Evolutionary conservation across 805 yeast species (phyloP).

Genomic region (Candida arabinofermentans): DNA sequence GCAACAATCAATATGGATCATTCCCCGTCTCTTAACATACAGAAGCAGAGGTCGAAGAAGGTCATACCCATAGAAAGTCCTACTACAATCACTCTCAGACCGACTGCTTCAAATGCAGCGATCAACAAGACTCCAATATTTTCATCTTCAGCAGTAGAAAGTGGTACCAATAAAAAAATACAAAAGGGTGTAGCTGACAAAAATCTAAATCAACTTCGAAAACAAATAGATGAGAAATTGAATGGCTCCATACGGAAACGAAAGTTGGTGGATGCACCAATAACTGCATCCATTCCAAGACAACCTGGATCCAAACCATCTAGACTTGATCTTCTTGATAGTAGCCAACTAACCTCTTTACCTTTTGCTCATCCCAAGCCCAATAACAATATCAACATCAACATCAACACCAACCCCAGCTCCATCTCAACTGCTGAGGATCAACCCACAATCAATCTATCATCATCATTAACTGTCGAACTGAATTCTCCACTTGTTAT

Average conservation of each 20-base stretch:
- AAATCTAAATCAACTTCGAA: neutral
- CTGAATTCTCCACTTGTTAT: conserved; percentile 31
- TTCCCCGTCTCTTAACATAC: neutral
- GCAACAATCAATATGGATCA: too few species aligned
- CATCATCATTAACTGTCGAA: neutral
- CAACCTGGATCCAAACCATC: conserved; percentile 27
- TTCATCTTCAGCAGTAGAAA: neutral
- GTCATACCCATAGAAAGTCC: too few species aligned
- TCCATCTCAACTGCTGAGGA: neutral
- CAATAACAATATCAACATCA: conserved; percentile 8
- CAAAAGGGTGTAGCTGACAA: neutral
- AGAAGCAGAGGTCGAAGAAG: neutral
- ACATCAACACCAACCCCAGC: too few species aligned
- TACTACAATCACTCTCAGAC: too few species aligned
- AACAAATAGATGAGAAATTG: conserved; percentile 2
- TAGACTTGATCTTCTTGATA: conserved; percentile 45
- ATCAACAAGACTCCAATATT: neutral
- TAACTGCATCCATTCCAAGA: neutral
- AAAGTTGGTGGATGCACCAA: neutral
- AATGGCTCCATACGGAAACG: neutral
- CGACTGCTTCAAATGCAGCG: neutral
- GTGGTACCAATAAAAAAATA: neutral
- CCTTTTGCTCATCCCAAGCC: conserved; percentile 48
- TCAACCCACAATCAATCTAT: neutral
- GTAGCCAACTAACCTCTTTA: conserved; percentile 43